Base-by-base conservation (phyloP, 2,329 filamentous ascomycete genomes). In the Fusarium oxysporum region DNA sequence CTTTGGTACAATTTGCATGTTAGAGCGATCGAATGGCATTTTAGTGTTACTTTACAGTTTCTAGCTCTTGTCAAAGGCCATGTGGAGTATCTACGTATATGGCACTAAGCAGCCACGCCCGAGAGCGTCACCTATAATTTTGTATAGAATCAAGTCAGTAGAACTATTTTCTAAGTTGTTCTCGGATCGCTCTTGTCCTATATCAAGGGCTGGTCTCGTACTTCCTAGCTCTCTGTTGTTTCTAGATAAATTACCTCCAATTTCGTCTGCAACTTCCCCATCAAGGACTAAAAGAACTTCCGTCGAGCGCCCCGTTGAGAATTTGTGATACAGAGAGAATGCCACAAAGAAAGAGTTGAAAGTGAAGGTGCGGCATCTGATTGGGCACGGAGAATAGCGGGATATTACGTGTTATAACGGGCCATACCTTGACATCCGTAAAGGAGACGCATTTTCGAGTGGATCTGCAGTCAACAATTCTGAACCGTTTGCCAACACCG, bases 291-390 rank as follows among this genome's bases (percentile, higher is more conserved):
- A 19, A 9, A 13, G 7, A 48, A n/a, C 7, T 13, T 48, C 5
- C 3, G 8, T n/a, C 6, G 5, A 10, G 3, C 11, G 14, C 4
- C 1, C 3, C 2, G 13, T 4, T 10, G 1, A 6, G 11, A 33
- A 19, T 2, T 2, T 23, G 1, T 9, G 8, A 5, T 19, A 9
- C 1, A 13, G 7, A 23, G 5, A 28, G 25, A 19, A 30, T 7
- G 0, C 6, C 4, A 2, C 14, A n/a, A 21, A 0, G n/a, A 14
- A 10, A 50, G 10, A 53, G 1, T 12, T 21, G 33, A 12, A 38
- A 9, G 7, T 3, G n/a, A 7, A 12, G 17, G 6, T 1, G 4
- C 19, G 3, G 9, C 5, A 8, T 43, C 4, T 43, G 5, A 28
- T 45, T 57, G 17, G 54, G 3, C 6, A 35, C 38, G 28, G 54